Evolutionary conservation across 306 rosid species (phyloP), one percentile per base, ranked within the genome.

Genomic region (Vicia villosa): DNA sequence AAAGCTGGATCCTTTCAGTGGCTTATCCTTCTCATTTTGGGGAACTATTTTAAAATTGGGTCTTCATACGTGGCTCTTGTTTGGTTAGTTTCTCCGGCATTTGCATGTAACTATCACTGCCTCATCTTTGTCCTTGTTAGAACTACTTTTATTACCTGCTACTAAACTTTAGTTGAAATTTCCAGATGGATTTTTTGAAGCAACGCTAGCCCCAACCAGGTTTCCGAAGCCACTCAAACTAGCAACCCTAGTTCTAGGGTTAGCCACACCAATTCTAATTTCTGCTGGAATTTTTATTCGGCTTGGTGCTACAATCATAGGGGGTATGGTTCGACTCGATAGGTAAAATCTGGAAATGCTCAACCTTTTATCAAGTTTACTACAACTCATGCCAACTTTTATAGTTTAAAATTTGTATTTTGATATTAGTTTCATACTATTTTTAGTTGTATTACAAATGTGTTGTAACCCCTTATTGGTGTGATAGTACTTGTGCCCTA

Each of bases 111-210:
- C 69, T 57, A 68, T 64, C 66, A 32, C 79, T 67, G 20, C 68
- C 79, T 63, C 63, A 42, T 62, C 70, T 49, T 54, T 68, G 60
- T 63, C 75, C 16, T 34, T 74, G 77, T 76, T 84, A 52, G 76
- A 76, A 56, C 56, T 61, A 15, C 47, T 66, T 74, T 40, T 72
- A 24, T 62, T 55, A 19, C 50, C 22, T 71, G 4, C 47, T 79
- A 30, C 81, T 79, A 50, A 79, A 28, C 12, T 79, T 66, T 72
- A 43, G 67, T 75, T 55, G 70, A 64, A 75, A 51, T 65, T 15
- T 80, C 8, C 87, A 94, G 98, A 87, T 85, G 98, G 98, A 45
- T 83, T 94, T 79, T 86, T 94, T 54, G 98, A 94, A 85, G 98
- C 98, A 3, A 94, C 98, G 51, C 84, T 94, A 61, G 57, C 85